phyloP scores from a whole-genome alignment of 2,329 filamentous ascomycete species.

The Tolypocladium nubicola region DNA sequence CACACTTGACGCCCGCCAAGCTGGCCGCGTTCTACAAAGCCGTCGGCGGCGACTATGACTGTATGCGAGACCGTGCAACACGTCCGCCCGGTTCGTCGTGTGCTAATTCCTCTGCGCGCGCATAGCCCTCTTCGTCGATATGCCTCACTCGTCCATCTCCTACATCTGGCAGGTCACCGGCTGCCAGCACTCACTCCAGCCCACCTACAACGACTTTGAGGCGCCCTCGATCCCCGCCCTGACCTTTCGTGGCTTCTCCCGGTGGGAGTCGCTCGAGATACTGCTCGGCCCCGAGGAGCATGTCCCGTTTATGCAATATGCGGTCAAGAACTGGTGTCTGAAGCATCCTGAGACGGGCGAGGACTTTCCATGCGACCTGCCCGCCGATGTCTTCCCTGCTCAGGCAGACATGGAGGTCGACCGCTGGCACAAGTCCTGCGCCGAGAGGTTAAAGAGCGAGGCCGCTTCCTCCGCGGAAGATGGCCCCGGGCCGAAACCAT shows the following conservation, averaged over 20 bases:
- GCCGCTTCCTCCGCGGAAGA: constrained; percentile 19
- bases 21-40: constrained; percentile 67
- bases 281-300: constrained; percentile 82
- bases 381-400: constrained; percentile 55
- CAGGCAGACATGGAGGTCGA: constrained; percentile 71
- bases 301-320: constrained; percentile 70
- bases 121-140: constrained; percentile 64
- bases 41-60: constrained; percentile 67
- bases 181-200: constrained; percentile 80
- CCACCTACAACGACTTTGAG: constrained; percentile 60
- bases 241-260: constrained; percentile 74
- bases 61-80: constrained; percentile 23
- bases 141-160: constrained; percentile 64
- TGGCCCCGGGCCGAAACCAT: constrained; percentile 6
- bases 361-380: constrained; percentile 50
- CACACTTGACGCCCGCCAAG: constrained; percentile 52
- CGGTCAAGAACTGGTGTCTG: constrained; percentile 67
- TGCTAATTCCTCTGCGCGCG: neutral
- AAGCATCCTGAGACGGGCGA: constrained; percentile 64
- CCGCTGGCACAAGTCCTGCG: constrained; percentile 74
- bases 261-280: constrained; percentile 89
- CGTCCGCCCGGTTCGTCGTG: neutral
- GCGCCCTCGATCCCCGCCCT: constrained; percentile 73
- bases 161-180: constrained; percentile 89
- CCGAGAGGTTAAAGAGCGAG: constrained; percentile 57